These are phyloP conservation scores for Panicum hallii DNA, from an alignment of 202 grass and related monocot species.

Conservation along the genomic window DNA sequence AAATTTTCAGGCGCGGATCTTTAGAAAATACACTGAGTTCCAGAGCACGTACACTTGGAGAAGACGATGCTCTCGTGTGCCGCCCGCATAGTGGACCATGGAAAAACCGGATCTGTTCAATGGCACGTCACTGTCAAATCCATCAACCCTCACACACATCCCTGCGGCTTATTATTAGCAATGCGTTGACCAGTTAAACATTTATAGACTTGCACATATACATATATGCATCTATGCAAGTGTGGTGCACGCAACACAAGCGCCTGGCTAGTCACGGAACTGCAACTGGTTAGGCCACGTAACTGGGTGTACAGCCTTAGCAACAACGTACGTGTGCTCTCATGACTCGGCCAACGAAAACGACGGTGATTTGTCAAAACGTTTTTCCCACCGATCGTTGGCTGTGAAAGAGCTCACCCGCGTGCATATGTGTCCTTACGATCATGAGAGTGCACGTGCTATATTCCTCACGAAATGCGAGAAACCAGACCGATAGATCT, in stretches of 20 bases:
- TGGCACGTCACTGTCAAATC: background rate
- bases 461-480: too few species aligned
- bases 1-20: background rate
- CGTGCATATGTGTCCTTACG: too few species aligned
- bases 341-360: background rate
- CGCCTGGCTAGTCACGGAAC: background rate
- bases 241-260: background rate
- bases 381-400: background rate
- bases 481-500: too few species aligned
- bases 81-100: conserved; percentile 15
- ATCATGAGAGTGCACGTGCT: too few species aligned
- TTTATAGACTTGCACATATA: background rate
- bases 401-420: background rate
- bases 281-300: conserved; percentile 14
- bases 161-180: background rate
- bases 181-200: background rate
- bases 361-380: background rate
- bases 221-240: background rate
- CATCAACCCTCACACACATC: background rate
- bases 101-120: background rate
- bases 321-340: background rate
- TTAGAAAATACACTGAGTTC: background rate
- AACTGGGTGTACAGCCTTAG: background rate
- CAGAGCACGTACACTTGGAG: background rate
- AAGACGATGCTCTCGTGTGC: background rate